Conservation (phyloP, 768 basidiomycete species). For the Polyporus arcularius region DNA sequence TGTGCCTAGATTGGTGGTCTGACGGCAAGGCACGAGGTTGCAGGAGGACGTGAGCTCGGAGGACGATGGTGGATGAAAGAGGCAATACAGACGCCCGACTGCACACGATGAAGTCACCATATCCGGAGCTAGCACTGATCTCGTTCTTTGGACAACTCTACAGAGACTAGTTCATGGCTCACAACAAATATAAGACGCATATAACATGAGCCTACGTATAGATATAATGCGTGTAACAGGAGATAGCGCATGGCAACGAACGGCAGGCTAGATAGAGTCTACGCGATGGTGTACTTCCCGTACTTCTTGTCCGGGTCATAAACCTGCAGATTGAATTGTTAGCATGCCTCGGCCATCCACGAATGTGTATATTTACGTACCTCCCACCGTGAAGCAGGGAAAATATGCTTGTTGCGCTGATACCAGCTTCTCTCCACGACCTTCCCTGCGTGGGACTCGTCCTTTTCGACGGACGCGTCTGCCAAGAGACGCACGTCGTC, state of each 20-base stretch:
- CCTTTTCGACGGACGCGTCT: constrained; percentile 95
- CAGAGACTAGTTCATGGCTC: too few species aligned
- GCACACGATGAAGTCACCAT: neutral
- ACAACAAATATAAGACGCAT: too few species aligned
- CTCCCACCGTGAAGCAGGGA: constrained; percentile 97
- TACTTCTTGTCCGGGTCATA: constrained; percentile 95
- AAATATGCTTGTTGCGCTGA: constrained; percentile 95
- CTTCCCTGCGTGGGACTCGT: constrained; percentile 98
- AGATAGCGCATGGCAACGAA: neutral
- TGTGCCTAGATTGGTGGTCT: neutral
- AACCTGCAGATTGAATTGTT: constrained; percentile 46
- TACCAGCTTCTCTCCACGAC: constrained; percentile 97
- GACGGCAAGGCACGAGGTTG: neutral
- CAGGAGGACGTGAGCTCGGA: neutral
- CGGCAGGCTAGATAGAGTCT: neutral
- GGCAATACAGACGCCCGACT: neutral
- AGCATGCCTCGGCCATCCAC: neutral
- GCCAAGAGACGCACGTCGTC: constrained; percentile 94
- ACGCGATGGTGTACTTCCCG: constrained; percentile 84
- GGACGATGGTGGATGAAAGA: neutral
- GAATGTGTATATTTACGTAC: constrained; percentile 41
- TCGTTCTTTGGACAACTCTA: too few species aligned
- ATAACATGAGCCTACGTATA: too few species aligned
- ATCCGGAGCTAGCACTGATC: neutral
- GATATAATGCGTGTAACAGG: too few species aligned